Conservation (phyloP, 208 protist species). For the Acanthamoeba culbertsoni region DNA sequence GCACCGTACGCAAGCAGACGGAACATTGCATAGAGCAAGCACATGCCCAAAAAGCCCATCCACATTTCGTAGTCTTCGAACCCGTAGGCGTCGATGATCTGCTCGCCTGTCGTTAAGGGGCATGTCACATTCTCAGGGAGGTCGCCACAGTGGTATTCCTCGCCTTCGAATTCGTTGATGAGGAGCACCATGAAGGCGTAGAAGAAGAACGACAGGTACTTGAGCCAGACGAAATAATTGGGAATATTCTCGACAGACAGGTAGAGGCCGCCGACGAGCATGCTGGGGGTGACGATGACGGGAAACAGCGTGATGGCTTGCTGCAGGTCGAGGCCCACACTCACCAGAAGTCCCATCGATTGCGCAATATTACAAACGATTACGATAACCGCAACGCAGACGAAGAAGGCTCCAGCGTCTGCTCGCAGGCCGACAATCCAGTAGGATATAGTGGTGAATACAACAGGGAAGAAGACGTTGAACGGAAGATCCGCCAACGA, state of each 20-base stretch:
- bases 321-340: neutral
- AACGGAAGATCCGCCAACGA: constrained; percentile 52
- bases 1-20: too few relatives aligned
- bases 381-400: constrained; percentile 15
- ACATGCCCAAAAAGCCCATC: neutral
- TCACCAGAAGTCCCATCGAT: constrained; percentile 52
- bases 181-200: constrained; percentile 23
- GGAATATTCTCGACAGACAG: constrained; percentile 19
- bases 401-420: neutral
- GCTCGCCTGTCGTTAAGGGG: neutral
- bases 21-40: too few relatives aligned
- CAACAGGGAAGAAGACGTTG: constrained; percentile 54
- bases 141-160: neutral
- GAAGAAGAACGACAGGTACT: constrained; percentile 51
- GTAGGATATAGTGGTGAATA: constrained; percentile 66
- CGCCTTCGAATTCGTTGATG: constrained; percentile 51
- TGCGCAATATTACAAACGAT: constrained; percentile 26
- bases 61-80: neutral
- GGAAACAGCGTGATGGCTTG: neutral
- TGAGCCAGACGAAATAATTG: constrained; percentile 57
- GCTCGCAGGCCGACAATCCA: constrained; percentile 54
- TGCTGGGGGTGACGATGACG: constrained; percentile 11
- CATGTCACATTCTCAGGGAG: neutral
- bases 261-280: constrained; percentile 61
- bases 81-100: neutral